phyloP scores from a whole-genome alignment of 345 rosid genomes.

The Brassica cretica region DNA sequence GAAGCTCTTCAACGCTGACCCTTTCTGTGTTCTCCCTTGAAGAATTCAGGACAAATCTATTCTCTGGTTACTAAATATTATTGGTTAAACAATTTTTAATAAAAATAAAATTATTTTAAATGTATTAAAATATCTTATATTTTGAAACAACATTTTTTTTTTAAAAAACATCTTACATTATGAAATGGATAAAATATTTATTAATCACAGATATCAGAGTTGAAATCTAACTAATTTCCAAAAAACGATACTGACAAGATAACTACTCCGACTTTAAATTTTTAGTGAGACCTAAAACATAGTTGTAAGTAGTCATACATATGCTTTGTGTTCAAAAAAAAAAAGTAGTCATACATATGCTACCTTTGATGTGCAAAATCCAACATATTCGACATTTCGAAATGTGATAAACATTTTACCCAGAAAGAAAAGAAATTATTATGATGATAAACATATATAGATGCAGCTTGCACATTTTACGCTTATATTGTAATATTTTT shows the following conservation, averaged over 20 bases:
- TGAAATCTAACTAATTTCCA: not conserved
- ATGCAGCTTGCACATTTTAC: too few species aligned
- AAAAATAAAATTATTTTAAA: too few species aligned
- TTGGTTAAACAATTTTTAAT: too few species aligned
- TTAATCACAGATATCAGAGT: not conserved
- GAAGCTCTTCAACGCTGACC: slow-evolving; percentile 59
- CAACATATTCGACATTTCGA: not conserved
- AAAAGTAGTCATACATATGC: not conserved
- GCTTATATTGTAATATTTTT: too few species aligned
- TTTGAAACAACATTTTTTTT: too few species aligned
- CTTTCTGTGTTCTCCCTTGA: slow-evolving; percentile 50
- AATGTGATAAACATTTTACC: not conserved
- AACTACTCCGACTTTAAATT: too few species aligned
- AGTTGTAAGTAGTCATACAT: not conserved
- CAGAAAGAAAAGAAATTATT: not conserved
- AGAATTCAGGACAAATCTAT: slow-evolving; percentile 33
- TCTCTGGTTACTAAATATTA: slow-evolving; percentile 35
- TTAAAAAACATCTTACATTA: too few species aligned
- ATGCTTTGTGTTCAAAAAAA: too few species aligned
- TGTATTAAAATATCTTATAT: not conserved
- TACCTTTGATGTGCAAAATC: not conserved
- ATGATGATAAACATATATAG: too few species aligned
- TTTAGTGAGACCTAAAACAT: too few species aligned
- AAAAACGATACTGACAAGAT: not conserved
- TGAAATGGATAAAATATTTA: too few species aligned